Percentiles rank a stretch among this genome's conserved stretches.
Evolutionary conservation across 2,329 filamentous ascomycete genomes (phyloP).

Genomic region (Aspergillus sp.): DNA sequence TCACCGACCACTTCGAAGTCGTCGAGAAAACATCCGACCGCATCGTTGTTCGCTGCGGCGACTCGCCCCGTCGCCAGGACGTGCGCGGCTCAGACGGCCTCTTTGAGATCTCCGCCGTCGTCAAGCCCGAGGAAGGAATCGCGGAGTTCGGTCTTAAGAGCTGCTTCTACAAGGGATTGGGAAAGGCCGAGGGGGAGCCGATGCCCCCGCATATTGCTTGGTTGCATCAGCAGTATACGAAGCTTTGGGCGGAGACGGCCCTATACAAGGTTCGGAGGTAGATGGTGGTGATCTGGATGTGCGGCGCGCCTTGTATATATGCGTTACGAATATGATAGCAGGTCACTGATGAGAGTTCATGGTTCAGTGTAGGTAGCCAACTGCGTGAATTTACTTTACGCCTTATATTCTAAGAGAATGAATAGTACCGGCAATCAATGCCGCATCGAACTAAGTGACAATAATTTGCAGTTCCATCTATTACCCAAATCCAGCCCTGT

Average conservation of each 20-base stretch:
- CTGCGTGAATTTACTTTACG: neutral
- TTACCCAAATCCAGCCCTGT: too few species aligned
- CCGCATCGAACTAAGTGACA: too few species aligned
- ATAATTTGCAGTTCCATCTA: too few species aligned
- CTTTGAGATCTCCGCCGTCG: conserved; percentile 62
- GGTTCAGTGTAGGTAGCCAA: neutral
- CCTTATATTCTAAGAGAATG: too few species aligned
- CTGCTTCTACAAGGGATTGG: conserved; percentile 58
- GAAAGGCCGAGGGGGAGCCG: conserved; percentile 42
- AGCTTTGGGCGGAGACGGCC: conserved; percentile 57
- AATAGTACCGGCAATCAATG: too few species aligned
- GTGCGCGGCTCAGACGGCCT: conserved; percentile 63
- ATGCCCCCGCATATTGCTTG: conserved; percentile 51
- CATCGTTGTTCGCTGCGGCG: conserved; percentile 66
- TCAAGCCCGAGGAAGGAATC: conserved; percentile 59
- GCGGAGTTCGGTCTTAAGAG: conserved; percentile 67
- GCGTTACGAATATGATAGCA: neutral
- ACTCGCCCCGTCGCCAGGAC: conserved; percentile 58
- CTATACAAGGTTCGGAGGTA: conserved; percentile 28
- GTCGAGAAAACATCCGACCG: conserved; percentile 61
- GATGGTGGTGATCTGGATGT: neutral
- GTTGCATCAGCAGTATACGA: conserved; percentile 57
- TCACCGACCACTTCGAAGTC: conserved; percentile 73
- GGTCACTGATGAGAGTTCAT: neutral
- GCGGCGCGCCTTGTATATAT: neutral